Evolutionary conservation across 257 asterid genomes (phyloP).

Genomic region (Penstemon eatonii): DNA sequence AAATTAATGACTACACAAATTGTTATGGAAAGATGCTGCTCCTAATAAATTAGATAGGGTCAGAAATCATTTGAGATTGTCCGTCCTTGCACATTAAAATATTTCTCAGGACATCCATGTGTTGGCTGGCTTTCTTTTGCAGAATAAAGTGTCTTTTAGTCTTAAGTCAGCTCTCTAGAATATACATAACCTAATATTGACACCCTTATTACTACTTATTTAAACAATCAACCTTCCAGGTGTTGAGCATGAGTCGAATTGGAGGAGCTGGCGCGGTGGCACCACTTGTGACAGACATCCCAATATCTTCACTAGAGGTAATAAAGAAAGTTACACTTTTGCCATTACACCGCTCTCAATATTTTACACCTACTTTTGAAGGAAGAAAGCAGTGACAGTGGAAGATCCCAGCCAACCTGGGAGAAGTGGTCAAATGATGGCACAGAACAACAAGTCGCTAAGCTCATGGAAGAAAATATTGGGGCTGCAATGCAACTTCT

Average conservation of each 20-base stretch:
- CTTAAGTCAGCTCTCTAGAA: conserved; percentile 18
- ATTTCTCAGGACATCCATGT: conserved; percentile 18
- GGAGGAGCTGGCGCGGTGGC: conserved; percentile 99
- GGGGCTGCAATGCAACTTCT: conserved; percentile 99
- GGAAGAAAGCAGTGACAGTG: conserved; percentile 75
- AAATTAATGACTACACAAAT: conserved; percentile 18
- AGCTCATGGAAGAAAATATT: conserved; percentile 97
- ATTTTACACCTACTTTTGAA: conserved; percentile 25
- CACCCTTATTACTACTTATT: conserved; percentile 10
- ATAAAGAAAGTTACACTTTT: not conserved
- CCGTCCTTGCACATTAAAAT: conserved; percentile 10
- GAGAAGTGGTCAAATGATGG: conserved; percentile 99
- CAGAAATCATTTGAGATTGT: not conserved
- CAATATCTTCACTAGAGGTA: conserved; percentile 79
- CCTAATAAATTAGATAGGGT: conserved; percentile 16
- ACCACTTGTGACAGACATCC: conserved; percentile 94
- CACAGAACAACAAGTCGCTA: conserved; percentile 92
- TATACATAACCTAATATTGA: conserved; percentile 19
- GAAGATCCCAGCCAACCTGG: conserved; percentile 86
- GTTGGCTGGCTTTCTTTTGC: conserved; percentile 22
- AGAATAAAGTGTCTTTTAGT: conserved; percentile 9
- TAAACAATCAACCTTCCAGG: conserved; percentile 49
- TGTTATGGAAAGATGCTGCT: conserved; percentile 1
- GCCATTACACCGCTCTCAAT: not conserved
- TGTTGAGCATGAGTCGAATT: conserved; percentile 97